These are phyloP conservation scores for Salix viminalis DNA, from an alignment of 345 rosid species.

Conservation along the genomic window DNA sequence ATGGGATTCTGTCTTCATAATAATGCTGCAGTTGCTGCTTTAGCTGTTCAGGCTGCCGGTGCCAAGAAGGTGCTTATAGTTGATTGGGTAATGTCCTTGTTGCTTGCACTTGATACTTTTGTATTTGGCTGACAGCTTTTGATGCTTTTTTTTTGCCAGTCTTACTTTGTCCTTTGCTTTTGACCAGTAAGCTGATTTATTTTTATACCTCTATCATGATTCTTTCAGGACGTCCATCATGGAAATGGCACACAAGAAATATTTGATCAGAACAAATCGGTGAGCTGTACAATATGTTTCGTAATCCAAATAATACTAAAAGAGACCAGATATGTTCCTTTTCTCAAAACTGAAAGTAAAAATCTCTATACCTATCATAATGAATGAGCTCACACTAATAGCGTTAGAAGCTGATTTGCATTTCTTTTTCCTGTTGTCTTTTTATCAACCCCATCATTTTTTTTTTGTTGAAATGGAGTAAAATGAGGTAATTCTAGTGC, in stretches of 20 bases:
- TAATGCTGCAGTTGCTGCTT: conserved; percentile 95
- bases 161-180: background rate
- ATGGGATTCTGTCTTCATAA: conserved; percentile 99
- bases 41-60: conserved; percentile 88
- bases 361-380: too few species aligned
- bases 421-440: too few species aligned
- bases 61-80: conserved; percentile 89
- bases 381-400: too few species aligned
- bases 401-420: too few species aligned
- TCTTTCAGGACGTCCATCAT: conserved; percentile 93
- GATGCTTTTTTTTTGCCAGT: background rate
- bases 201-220: background rate
- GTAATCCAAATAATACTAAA: too few species aligned
- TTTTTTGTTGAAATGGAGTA: background rate
- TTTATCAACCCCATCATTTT: too few species aligned
- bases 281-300: conserved; percentile 26
- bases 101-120: conserved; percentile 18
- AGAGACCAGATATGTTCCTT: too few species aligned
- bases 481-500: conserved; percentile 4
- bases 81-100: conserved; percentile 71
- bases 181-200: background rate
- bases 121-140: background rate
- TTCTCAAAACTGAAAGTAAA: too few species aligned
- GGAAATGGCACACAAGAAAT: conserved; percentile 99
- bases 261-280: conserved; percentile 78